A percentile compares a stretch with the other conserved stretches of the same genome.
phyloP scores from a whole-genome alignment of 2,329 filamentous ascomycete genomes.

The Coleophoma crateriformis region DNA sequence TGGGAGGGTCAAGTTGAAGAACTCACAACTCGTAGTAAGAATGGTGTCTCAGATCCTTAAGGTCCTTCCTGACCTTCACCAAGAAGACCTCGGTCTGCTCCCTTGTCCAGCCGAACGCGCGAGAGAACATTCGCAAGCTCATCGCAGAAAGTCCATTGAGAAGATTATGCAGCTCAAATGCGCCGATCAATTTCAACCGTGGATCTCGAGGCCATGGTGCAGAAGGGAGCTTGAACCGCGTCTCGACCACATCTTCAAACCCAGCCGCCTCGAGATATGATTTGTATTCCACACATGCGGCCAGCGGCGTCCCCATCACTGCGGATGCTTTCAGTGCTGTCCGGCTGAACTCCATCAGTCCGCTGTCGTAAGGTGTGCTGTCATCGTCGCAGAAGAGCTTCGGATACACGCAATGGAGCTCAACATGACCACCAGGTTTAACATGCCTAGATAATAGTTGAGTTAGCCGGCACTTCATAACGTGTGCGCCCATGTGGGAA shows the following conservation, averaged over 20 bases:
- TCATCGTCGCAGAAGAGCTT: conserved; percentile 2
- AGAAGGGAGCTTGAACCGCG: conserved; percentile 10
- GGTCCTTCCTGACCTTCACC: conserved; percentile 10
- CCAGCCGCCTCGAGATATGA: conserved; percentile 19
- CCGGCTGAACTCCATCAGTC: conserved; percentile 1
- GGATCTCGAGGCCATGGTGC: conserved; percentile 11
- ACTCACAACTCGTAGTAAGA: not conserved
- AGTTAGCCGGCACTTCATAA: not conserved
- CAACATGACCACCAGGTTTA: conserved; percentile 24
- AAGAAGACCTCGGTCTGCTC: conserved; percentile 11
- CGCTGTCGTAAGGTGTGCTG: not conserved
- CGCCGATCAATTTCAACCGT: conserved; percentile 11
- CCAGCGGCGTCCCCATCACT: not conserved
- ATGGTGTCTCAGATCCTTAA: not conserved
- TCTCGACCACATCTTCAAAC: conserved; percentile 11
- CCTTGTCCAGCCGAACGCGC: conserved; percentile 9
- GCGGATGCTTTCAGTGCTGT: not conserved
- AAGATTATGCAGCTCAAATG: conserved; percentile 14
- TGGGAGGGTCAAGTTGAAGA: not conserved
- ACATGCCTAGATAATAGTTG: conserved; percentile 4
- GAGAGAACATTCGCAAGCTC: conserved; percentile 11
- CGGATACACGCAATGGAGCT: conserved; percentile 19
- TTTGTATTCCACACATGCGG: conserved; percentile 10
- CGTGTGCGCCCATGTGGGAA: no score
- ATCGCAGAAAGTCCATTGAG: conserved; percentile 9